Evolutionary conservation across 139 green algal species (phyloP), one percentile per base, ranked within the genome.

Genomic region (Mesotaenium endlicherianum): DNA sequence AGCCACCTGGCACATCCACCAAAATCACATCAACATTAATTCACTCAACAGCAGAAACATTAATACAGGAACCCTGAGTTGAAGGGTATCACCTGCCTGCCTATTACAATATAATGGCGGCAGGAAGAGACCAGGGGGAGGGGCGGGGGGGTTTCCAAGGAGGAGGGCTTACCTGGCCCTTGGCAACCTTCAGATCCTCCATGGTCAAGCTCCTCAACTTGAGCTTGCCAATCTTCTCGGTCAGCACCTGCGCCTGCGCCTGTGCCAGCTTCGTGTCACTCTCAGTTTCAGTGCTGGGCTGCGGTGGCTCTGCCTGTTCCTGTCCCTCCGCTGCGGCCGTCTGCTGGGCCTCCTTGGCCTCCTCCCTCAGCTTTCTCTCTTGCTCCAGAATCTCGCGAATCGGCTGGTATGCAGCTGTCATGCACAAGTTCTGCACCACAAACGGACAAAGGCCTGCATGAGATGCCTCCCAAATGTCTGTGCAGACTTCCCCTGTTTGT

Each of bases 331-430:
- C 57, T 2, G 34, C 57, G 11, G 57, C 57, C 57, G n/a, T 68
- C 57, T 39, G n/a, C 3, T 39, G 57, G n/a, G 57, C 57, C n/a
- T n/a, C 58, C 30, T 16, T 70, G 14, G 8, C 47, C 47, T 57
- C 47, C 47, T 57, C 47, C 47, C n/a, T n/a, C n/a, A 88, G 58
- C 78, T 87, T 71, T 8, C 83, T 85, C 41, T 87, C 78, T 2
- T 60, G 17, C 39, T 88, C 59, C 5, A 89, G 81, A 47, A 89
- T 70, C 70, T 95, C 90, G 2, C 91, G 49, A 34, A 95, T 92
- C 42, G 92, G 92, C 44, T 83, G 90, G 75, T 94, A 95, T 0
- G 92, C 92, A 11, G 92, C 92, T 0, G 91, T 88, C n/a, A 94
- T 84, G 84, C 91, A 94, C 31, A 95, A 77, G 75, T 93, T 92